Conservation (phyloP, 225 moss, liverwort and hornwort species). For the Marchantia polymorpha region DNA sequence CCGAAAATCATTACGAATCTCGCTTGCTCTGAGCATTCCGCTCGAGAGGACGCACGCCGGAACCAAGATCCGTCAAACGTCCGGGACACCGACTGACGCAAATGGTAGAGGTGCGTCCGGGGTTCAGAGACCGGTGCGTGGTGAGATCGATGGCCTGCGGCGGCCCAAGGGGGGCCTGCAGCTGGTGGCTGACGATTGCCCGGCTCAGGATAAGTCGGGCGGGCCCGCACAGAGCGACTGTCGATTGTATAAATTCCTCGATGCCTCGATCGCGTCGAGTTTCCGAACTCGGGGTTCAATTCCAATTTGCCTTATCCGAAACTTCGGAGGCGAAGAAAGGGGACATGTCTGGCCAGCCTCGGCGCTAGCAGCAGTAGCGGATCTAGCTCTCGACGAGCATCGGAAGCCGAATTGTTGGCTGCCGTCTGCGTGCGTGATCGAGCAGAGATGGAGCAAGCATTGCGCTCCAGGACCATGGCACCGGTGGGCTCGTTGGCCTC, state of each 20-base stretch:
- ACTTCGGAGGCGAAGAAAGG: no score
- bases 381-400: neutral
- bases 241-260: neutral
- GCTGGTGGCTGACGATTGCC: conserved; percentile 3
- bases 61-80: no score
- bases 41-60: no score
- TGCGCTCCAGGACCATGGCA: conserved; percentile 1
- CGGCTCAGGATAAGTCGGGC: neutral
- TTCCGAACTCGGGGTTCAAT: no score
- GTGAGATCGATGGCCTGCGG: no score
- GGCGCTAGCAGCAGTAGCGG: neutral
- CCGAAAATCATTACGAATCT: no score
- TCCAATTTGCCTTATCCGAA: conserved; percentile 2
- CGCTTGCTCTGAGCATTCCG: no score
- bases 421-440: neutral
- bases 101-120: no score
- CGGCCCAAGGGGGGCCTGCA: no score
- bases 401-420: no score
- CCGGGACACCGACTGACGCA: no score
- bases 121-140: no score
- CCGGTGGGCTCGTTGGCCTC: neutral
- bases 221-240: neutral
- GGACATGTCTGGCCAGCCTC: neutral
- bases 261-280: neutral
- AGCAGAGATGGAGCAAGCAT: conserved; percentile 7